These are phyloP conservation scores for Gossypium mustelinum DNA, from an alignment of 345 rosid species.

Conservation along the genomic window DNA sequence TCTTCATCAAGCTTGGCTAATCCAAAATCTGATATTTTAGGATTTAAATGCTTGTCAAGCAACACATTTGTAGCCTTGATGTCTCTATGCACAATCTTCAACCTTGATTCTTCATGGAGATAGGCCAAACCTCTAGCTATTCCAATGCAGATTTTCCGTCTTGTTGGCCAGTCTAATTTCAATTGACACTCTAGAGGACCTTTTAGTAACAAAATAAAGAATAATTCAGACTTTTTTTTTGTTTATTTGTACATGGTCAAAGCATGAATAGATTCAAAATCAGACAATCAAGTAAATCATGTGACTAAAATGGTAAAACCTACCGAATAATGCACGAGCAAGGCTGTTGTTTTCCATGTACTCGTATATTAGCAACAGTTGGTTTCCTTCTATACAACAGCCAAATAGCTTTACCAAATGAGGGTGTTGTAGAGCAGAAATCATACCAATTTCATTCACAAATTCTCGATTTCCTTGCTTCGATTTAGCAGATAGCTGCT, in stretches of 20 bases:
- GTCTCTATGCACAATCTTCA: slow-evolving; percentile 48
- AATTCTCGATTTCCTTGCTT: slow-evolving; percentile 46
- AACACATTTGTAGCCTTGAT: slow-evolving; percentile 51
- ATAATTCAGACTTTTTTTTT: neutral
- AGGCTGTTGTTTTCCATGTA: slow-evolving; percentile 48
- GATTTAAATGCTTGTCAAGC: slow-evolving; percentile 33
- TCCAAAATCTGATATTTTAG: slow-evolving; percentile 48
- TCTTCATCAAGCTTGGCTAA: slow-evolving; percentile 47
- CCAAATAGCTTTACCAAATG: slow-evolving; percentile 45
- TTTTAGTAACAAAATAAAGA: neutral
- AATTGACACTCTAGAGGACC: slow-evolving; percentile 33
- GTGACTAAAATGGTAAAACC: neutral
- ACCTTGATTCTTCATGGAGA: slow-evolving; percentile 48
- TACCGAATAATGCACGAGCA: slow-evolving; percentile 37
- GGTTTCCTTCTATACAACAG: slow-evolving; percentile 38
- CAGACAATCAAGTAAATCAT: neutral
- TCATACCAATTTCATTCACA: slow-evolving; percentile 38
- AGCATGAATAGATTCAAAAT: neutral
- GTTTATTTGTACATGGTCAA: too few relatives aligned
- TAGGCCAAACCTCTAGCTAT: slow-evolving; percentile 46
- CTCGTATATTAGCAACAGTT: slow-evolving; percentile 39
- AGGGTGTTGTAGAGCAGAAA: slow-evolving; percentile 39
- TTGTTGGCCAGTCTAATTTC: slow-evolving; percentile 34
- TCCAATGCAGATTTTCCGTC: slow-evolving; percentile 43
- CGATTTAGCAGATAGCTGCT: slow-evolving; percentile 49